These are phyloP conservation scores for Zizania latifolia DNA, from an alignment of 176 grass and related monocot species.

Conservation along the genomic window DNA sequence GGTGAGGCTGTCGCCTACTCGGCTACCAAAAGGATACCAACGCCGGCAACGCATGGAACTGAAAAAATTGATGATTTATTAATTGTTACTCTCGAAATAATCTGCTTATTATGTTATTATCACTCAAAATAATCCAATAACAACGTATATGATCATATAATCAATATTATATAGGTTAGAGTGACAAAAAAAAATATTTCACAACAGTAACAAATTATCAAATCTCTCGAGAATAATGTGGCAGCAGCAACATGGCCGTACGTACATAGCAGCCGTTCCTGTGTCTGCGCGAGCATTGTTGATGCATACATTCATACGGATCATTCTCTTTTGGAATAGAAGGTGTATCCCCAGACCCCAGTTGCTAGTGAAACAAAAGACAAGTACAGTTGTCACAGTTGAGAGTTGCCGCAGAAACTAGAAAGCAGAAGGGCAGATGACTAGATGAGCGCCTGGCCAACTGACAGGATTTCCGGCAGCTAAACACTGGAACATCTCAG, in stretches of 20 bases:
- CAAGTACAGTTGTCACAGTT: background rate
- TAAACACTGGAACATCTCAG: background rate
- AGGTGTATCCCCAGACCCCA: background rate
- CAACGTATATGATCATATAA: no score
- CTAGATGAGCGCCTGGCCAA: background rate
- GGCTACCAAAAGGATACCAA: background rate
- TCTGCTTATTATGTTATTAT: no score
- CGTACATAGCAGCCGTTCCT: background rate
- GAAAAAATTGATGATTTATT: no score
- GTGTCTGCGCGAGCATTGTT: background rate
- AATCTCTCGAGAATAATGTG: background rate
- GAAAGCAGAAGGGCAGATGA: background rate
- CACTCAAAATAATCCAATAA: no score
- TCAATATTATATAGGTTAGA: no score
- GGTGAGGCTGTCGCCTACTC: constrained; percentile 38
- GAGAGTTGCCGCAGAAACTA: background rate
- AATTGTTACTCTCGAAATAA: no score
- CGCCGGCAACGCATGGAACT: background rate
- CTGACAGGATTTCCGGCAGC: background rate
- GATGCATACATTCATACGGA: background rate
- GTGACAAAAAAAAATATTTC: no score
- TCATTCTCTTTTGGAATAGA: background rate
- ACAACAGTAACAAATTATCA: no score
- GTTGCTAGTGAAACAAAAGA: background rate
- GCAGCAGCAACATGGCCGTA: background rate